Conservation (phyloP, 2,329 filamentous ascomycete species). For the Gliomastix tumulicola region DNA sequence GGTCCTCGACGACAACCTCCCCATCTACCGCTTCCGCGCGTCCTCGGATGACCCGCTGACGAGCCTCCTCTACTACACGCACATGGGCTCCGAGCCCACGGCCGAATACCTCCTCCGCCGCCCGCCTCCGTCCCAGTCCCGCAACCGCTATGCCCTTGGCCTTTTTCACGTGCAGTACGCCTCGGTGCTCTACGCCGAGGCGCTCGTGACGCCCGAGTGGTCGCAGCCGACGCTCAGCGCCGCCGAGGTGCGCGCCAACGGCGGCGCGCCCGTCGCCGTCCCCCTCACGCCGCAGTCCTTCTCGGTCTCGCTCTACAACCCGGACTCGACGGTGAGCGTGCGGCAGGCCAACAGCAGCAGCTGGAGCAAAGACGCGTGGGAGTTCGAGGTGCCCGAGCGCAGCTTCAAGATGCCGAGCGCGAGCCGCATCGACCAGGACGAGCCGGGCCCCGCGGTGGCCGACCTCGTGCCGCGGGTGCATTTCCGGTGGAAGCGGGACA, state of each 20-base stretch:
- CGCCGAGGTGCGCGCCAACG: conserved; percentile 67
- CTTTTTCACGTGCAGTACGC: conserved; percentile 76
- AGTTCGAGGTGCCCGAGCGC: conserved; percentile 85
- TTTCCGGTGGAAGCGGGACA: conserved; percentile 87
- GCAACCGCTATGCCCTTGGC: conserved; percentile 80
- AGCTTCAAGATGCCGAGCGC: conserved; percentile 76
- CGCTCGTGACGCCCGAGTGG: conserved; percentile 79
- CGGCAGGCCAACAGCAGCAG: conserved; percentile 64
- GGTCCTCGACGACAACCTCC: conserved; percentile 90
- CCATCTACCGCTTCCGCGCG: conserved; percentile 54
- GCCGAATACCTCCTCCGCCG: conserved; percentile 77
- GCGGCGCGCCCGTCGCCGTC: conserved; percentile 54
- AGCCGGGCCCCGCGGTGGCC: conserved; percentile 27
- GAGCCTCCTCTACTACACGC: conserved; percentile 51
- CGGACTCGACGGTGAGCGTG: conserved; percentile 73
- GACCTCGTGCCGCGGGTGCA: conserved; percentile 65
- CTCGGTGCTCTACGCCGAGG: conserved; percentile 81
- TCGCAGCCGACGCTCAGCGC: conserved; percentile 73
- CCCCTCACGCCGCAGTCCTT: conserved; percentile 74
- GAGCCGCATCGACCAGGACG: conserved; percentile 70
- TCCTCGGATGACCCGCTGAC: conserved; percentile 45
- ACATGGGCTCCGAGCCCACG: conserved; percentile 74
- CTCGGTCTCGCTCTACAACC: conserved; percentile 86
- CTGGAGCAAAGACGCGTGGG: conserved; percentile 80
- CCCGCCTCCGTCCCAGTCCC: conserved; percentile 60